Base-by-base conservation (phyloP, 148 eudicot genomes). In the Tetragonia tetragonoides region DNA sequence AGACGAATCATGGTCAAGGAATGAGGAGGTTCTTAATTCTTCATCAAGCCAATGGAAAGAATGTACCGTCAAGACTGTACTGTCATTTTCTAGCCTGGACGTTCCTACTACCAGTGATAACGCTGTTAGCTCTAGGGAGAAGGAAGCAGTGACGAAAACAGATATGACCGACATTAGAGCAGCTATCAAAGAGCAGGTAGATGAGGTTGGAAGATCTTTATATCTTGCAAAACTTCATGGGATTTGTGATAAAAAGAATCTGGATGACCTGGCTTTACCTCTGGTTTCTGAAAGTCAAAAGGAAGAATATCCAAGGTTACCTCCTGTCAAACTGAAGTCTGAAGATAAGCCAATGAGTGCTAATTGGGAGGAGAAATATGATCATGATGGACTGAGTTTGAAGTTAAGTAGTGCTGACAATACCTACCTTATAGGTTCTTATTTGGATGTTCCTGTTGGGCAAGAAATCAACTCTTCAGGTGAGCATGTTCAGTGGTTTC, bases 391-490 rank as follows among this genome's bases (percentile, higher is more conserved):
- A 60, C 78, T 87, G 76, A 83, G 84, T 74, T 85, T 88, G 77
- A 96, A 89, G 87, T 75, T 84, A 49, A 68, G 75, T 66, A 78
- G 83, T 78, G 83, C 88, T 77, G 99, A 96, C 77, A 88, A 70
- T 78, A 61, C 87, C 20, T 90, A 82, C 80, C 95, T 88, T 72
- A 87, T 96, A 23, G 98, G 99, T 49, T 93, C 99, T 56, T 95
- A 87, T 87, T 90, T 96, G 80, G 97, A 96, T 83, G 92, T 96
- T 76, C 99, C 99, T 40, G 85, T 96, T 75, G 99, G 99, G 72
- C 98, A 96, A 86, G 98, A 96, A 82, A 87, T 91, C 74, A 88
- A 62, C 85, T 74, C 88, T 78, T 68, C 92, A 90, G 98, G 99
- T 95, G 78, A 74, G 89, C 46, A 76, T 39, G 56, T 17, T 49